Conservation (phyloP, 31 red algal species). For the Odonthalia washingtoniensis region DNA sequence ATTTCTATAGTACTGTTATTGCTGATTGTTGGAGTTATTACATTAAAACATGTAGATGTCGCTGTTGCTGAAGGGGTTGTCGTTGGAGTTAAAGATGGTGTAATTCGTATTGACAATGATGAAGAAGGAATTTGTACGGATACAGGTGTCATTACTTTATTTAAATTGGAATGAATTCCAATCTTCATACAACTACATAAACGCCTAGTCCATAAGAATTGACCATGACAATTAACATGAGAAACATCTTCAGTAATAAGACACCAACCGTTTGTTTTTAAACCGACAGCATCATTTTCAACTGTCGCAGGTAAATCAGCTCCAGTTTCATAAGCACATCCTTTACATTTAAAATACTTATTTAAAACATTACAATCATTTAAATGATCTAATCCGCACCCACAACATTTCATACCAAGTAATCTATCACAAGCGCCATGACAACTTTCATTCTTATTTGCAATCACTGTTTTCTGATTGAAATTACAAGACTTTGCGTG, state of each 20-base stretch:
- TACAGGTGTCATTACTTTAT: conserved; percentile 18
- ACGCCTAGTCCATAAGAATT: conserved; percentile 46
- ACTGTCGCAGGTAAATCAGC: conserved; percentile 54
- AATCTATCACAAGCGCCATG: conserved; percentile 29
- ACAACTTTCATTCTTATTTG: conserved; percentile 42
- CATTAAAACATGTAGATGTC: neutral
- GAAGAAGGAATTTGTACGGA: neutral
- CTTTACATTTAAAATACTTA: conserved; percentile 26
- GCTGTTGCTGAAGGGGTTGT: too few relatives aligned
- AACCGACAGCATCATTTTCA: conserved; percentile 6
- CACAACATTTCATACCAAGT: conserved; percentile 30
- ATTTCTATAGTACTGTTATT: neutral
- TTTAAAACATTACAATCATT: conserved; percentile 41
- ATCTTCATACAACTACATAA: conserved; percentile 36
- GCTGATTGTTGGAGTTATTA: neutral
- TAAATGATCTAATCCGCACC: conserved; percentile 22
- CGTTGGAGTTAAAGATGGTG: too few relatives aligned
- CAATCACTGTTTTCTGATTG: neutral
- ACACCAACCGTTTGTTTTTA: conserved; percentile 59
- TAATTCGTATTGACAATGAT: neutral
- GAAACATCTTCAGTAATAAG: conserved; percentile 51
- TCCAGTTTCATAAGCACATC: conserved; percentile 60
- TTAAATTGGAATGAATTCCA: neutral
- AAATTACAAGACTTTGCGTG: neutral
- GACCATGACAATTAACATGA: conserved; percentile 28